Evolutionary conservation across 2,329 filamentous ascomycete species (phyloP).

Genomic region (Penicillium sp.): DNA sequence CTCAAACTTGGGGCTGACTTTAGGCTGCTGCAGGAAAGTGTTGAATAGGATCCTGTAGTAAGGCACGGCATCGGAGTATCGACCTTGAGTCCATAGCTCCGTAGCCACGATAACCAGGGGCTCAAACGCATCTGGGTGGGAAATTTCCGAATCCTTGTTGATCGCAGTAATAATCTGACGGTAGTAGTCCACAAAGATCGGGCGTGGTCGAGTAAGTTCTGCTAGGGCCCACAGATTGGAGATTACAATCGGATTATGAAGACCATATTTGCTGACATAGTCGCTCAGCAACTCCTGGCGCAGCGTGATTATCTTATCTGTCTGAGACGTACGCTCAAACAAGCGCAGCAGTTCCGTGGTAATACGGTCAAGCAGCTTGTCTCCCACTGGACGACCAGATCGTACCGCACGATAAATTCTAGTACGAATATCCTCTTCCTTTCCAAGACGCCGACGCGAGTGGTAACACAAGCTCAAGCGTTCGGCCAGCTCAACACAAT

Average conservation of each 20-base stretch:
- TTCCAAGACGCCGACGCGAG: constrained; percentile 29
- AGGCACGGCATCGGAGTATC: constrained; percentile 33
- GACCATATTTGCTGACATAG: constrained; percentile 32
- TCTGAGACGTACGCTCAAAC: constrained; percentile 28
- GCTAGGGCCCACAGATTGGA: constrained; percentile 35
- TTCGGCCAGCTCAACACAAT: constrained; percentile 46
- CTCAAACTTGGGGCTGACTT: constrained; percentile 30
- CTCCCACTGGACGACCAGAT: constrained; percentile 24
- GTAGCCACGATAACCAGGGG: constrained; percentile 34
- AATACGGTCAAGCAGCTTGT: constrained; percentile 27
- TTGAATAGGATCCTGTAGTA: constrained; percentile 34
- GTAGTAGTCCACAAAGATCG: constrained; percentile 38
- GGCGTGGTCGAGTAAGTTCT: constrained; percentile 32
- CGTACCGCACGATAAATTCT: constrained; percentile 34
- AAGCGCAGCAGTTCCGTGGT: constrained; percentile 28
- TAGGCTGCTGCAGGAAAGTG: constrained; percentile 34
- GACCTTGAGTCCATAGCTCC: constrained; percentile 36
- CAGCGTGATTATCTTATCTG: constrained; percentile 33
- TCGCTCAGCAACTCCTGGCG: constrained; percentile 39
- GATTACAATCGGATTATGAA: constrained; percentile 33
- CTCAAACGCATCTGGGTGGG: constrained; percentile 36
- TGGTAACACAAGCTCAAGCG: constrained; percentile 46
- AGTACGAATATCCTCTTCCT: constrained; percentile 35
- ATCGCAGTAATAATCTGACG: constrained; percentile 32
- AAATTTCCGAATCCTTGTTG: constrained; percentile 34